phyloP scores from a whole-genome alignment of 2,329 filamentous ascomycete genomes.

The Parastagonospora nodorum region DNA sequence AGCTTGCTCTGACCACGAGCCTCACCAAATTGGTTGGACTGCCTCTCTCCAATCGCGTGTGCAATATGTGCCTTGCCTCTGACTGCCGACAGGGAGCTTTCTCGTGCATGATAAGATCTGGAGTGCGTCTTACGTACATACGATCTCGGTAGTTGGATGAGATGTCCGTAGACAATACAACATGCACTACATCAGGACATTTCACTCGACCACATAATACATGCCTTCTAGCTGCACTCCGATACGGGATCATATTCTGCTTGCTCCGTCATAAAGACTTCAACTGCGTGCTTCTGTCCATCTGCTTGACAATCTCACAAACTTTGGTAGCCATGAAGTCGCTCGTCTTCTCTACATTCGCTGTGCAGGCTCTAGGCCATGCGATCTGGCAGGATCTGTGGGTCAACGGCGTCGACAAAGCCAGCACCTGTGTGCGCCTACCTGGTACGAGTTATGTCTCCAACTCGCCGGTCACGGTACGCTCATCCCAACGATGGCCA shows the following conservation, averaged over 20 bases:
- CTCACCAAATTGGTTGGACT: background rate
- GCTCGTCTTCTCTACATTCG: slow-evolving; percentile 13
- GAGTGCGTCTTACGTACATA: background rate
- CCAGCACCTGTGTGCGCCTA: slow-evolving; percentile 26
- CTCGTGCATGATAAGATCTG: background rate
- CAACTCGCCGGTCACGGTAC: slow-evolving; percentile 41
- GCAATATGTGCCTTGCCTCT: slow-evolving; percentile 4
- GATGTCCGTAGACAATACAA: slow-evolving; percentile 4
- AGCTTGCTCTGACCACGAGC: slow-evolving; percentile 1
- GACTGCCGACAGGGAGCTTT: slow-evolving; percentile 5
- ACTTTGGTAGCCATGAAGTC: slow-evolving; percentile 17
- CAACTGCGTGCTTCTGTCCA: no score
- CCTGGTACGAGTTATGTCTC: slow-evolving; percentile 11
- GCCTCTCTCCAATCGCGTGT: slow-evolving; percentile 1
- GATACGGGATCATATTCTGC: background rate
- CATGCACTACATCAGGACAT: background rate
- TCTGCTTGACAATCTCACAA: background rate
- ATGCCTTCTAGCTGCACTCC: background rate
- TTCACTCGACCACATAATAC: slow-evolving; percentile 1
- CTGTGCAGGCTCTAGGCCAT: slow-evolving; percentile 43
- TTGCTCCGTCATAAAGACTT: no score
- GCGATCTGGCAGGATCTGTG: slow-evolving; percentile 56
- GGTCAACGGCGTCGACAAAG: slow-evolving; percentile 50
- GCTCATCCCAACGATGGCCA: slow-evolving; percentile 32
- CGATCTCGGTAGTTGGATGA: background rate